Base-by-base conservation (phyloP, 345 rosid genomes). In the Pistacia integerrima region DNA sequence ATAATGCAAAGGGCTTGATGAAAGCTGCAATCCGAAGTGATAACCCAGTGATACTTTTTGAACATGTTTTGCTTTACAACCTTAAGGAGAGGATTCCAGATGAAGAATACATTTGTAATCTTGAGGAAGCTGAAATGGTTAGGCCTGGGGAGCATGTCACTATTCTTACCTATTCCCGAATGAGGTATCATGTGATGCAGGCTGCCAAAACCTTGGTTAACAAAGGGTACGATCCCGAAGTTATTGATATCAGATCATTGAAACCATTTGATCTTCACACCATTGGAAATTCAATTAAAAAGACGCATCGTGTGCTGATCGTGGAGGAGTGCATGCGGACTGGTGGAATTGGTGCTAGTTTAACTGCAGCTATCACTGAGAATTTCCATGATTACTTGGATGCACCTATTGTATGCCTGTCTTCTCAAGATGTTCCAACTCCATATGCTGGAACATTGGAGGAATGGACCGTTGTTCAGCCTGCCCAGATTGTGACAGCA, bases 291-390 rank as follows among this genome's bases (percentile, higher is more conserved):
- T 95, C 99, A 0, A 88, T 93, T 72, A 95, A 95, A 88, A 95
- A 95, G 81, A 95, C 99, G 2, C 98, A 91, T 73, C 82, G 94
- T 0, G 98, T 95, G 48, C 81, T 95, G 85, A 93, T 92, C 4
- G 99, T 95, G 67, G 99, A 95, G 88, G 97, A 95, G 81, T 91
- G 97, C 91, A 93, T 93, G 99, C 86, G 96, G 79, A 93, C 97
- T 2, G 99, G 99, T 0, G 98, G 99, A 66, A 91, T 95, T 60
- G 99, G 99, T 11, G 97, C 99, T 64, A 95, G 96, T 85, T 85
- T 95, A 82, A 93, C 94, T 0, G 94, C 97, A 0, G 96, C 98
- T 25, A 93, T 95, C 72, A 91, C 78, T 0, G 98, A 95, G 86
- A 93, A 95, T 77, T 93, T 95, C 86, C 86, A 89, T 10, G 99